phyloP scores from a whole-genome alignment of 805 yeast genomes.

The Grigorovia transvaalensis region DNA sequence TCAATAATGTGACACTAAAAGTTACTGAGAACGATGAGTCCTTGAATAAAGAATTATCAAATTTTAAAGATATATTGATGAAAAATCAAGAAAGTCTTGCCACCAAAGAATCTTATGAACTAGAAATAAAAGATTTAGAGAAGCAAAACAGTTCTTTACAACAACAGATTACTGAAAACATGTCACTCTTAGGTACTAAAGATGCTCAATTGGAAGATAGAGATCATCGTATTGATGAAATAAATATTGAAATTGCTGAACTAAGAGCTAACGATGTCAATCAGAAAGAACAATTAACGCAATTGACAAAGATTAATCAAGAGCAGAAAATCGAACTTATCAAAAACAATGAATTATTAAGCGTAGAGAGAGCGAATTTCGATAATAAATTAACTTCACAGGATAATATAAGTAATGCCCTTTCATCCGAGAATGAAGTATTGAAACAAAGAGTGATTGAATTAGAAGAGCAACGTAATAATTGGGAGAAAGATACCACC shows the following conservation, averaged over 20 bases:
- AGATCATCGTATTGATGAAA: conserved; percentile 3
- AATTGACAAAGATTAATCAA: background rate
- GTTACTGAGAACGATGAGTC: background rate
- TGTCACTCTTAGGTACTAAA: conserved; percentile 16
- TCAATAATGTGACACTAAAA: too few relatives aligned
- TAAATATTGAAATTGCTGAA: conserved; percentile 7
- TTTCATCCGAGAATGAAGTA: conserved; percentile 22
- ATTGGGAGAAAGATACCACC: conserved; percentile 12
- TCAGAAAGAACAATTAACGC: conserved; percentile 4
- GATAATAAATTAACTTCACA: conserved; percentile 31
- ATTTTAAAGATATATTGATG: background rate
- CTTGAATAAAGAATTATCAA: background rate
- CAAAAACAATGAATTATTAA: conserved; percentile 9
- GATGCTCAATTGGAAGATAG: conserved; percentile 21
- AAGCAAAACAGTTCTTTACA: conserved; percentile 13
- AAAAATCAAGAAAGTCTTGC: conserved; percentile 8
- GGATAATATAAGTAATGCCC: conserved; percentile 25
- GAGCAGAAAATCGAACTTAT: background rate
- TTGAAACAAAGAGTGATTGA: conserved; percentile 14
- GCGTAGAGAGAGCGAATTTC: conserved; percentile 17
- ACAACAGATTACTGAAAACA: conserved; percentile 18
- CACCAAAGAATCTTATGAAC: conserved; percentile 10
- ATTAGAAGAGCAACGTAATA: conserved; percentile 12
- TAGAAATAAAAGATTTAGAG: conserved; percentile 11
- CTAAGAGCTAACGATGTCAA: conserved; percentile 6